Percentiles rank a stretch among this genome's conserved stretches.
phyloP scores from a whole-genome alignment of 176 grass and related monocot species.

The Hordeum vulgare region MorexV3_pseudomolecules_assembly NC_058519.1:561924721-561925220 shows the following conservation, averaged over 20 bases:
- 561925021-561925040: slow-evolving; percentile 61
- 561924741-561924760: background rate
- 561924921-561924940: slow-evolving; percentile 76
- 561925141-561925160: background rate
- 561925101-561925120: slow-evolving; percentile 43
- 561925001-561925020: slow-evolving; percentile 44
- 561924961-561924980: slow-evolving; percentile 69
- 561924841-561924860: slow-evolving; percentile 18
- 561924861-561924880: slow-evolving; percentile 52
- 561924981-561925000: slow-evolving; percentile 60
- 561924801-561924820: slow-evolving; percentile 5
- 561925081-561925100: slow-evolving; percentile 97
- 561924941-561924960: slow-evolving; percentile 85
- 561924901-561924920: slow-evolving; percentile 67
- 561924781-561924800: background rate
- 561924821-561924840: slow-evolving; percentile 17
- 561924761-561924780: background rate
- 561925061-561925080: slow-evolving; percentile 76
- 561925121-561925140: background rate
- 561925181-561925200: background rate
- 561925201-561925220: background rate
- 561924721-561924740: background rate
- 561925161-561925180: background rate
- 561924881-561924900: slow-evolving; percentile 42
- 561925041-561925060: slow-evolving; percentile 62